Evolutionary conservation across 2,329 filamentous ascomycete genomes (phyloP).

Genomic region (Fusarium fujikuroi): DNA sequence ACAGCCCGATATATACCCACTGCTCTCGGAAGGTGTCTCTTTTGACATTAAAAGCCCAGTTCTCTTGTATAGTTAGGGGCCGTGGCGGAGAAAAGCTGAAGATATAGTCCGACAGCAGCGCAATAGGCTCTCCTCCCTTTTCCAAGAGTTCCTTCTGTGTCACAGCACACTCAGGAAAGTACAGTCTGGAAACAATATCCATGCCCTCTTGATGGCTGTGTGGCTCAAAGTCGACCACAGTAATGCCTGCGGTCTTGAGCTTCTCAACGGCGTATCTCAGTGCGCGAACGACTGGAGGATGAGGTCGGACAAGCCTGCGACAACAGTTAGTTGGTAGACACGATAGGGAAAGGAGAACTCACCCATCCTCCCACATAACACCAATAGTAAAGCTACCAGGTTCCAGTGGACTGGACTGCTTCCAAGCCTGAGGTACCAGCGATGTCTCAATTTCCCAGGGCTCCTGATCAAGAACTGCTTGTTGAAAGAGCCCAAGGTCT

Average conservation of each 20-base stretch:
- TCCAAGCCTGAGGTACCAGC: neutral
- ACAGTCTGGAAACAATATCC: neutral
- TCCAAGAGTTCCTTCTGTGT: neutral
- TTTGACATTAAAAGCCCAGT: neutral
- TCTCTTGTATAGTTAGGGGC: neutral
- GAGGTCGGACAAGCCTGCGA: neutral
- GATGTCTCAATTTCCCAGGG: neutral
- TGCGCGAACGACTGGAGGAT: neutral
- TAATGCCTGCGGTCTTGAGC: neutral
- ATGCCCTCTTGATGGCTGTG: neutral
- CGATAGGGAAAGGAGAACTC: fast-evolving
- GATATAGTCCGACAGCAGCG: neutral
- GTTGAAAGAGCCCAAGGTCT: neutral
- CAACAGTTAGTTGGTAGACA: fast-evolving
- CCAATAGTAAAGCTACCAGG: neutral
- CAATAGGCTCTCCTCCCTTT: neutral
- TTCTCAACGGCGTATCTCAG: neutral
- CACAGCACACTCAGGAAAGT: neutral
- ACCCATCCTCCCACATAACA: neutral
- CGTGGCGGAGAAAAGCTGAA: neutral
- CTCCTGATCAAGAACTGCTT: neutral
- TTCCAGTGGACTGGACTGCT: neutral
- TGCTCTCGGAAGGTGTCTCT: neutral
- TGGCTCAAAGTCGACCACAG: neutral
- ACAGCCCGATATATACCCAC: fast-evolving